phyloP scores from a whole-genome alignment of 139 green algal species.

The Ettlia oleoabundans region DNA sequence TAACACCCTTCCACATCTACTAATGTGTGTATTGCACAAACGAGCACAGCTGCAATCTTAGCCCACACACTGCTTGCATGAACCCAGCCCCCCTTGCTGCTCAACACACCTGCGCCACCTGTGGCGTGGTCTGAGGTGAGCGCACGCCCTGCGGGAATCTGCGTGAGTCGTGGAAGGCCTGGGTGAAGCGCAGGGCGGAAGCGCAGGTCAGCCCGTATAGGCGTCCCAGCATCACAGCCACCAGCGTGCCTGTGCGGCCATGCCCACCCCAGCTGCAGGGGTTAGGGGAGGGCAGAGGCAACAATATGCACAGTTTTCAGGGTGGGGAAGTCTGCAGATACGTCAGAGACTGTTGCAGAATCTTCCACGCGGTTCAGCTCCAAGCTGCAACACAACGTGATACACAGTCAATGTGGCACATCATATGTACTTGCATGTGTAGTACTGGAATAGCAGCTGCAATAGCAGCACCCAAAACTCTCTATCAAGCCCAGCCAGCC shows the following conservation, averaged over 20 bases:
- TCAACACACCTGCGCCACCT: conserved; percentile 70
- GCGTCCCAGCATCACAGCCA: conserved; percentile 74
- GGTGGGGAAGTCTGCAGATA: no score
- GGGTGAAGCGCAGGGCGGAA: conserved; percentile 72
- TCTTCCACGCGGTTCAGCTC: no score
- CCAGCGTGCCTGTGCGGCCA: conserved; percentile 57
- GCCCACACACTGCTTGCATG: background rate
- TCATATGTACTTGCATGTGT: no score
- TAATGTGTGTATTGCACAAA: no score
- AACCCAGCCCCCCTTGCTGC: background rate
- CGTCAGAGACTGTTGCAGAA: no score
- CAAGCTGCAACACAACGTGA: background rate
- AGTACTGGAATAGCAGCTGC: background rate
- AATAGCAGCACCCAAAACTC: background rate
- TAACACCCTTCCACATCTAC: background rate
- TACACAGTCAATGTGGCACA: background rate
- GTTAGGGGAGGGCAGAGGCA: background rate
- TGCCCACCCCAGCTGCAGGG: conserved; percentile 66
- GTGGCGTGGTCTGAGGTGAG: conserved; percentile 78
- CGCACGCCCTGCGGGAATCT: conserved; percentile 77
- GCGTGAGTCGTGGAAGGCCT: conserved; percentile 80
- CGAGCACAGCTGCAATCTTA: background rate
- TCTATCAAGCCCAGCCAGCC: background rate
- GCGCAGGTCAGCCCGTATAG: conserved; percentile 75
- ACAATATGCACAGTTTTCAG: no score